Evolutionary conservation across 371 early-diverging fungal genomes (phyloP).

Genomic region (Apophysomyces ossiformis): DNA sequence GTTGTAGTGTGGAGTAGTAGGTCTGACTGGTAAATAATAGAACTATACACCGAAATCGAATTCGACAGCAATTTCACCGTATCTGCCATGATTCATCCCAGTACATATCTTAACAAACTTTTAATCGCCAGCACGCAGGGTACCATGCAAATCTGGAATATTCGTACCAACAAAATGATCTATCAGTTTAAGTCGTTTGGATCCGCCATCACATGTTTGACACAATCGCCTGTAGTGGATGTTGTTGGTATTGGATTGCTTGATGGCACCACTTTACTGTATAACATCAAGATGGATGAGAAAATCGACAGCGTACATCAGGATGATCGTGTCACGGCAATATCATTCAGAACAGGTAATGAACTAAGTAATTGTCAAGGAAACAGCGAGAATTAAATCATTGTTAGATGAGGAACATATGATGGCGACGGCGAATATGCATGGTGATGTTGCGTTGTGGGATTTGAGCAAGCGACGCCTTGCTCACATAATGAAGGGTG

Average conservation of each 20-base stretch:
- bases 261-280: slow-evolving; percentile 84
- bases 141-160: slow-evolving; percentile 92
- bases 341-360: slow-evolving; percentile 86
- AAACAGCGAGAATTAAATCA: not conserved
- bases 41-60: slow-evolving; percentile 76
- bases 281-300: slow-evolving; percentile 82
- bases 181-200: slow-evolving; percentile 80
- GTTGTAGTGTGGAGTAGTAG: not conserved
- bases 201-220: slow-evolving; percentile 77
- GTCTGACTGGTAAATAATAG: slow-evolving; percentile 32
- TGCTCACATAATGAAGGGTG: slow-evolving; percentile 77
- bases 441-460: slow-evolving; percentile 93
- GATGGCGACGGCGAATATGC: slow-evolving; percentile 88
- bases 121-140: slow-evolving; percentile 88
- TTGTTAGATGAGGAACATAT: slow-evolving; percentile 72
- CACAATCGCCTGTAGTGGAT: slow-evolving; percentile 91
- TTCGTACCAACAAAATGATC: slow-evolving; percentile 77
- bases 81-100: slow-evolving; percentile 86
- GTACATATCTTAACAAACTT: slow-evolving; percentile 96
- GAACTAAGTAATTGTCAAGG: not conserved
- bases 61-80: slow-evolving; percentile 79
- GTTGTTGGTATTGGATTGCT: slow-evolving; percentile 90
- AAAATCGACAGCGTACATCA: slow-evolving; percentile 79
- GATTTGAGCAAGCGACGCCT: slow-evolving; percentile 81
- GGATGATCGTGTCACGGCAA: slow-evolving; percentile 85